Conservation (phyloP, 129 eudicot species). For the Tanacetum coccineum region DNA sequence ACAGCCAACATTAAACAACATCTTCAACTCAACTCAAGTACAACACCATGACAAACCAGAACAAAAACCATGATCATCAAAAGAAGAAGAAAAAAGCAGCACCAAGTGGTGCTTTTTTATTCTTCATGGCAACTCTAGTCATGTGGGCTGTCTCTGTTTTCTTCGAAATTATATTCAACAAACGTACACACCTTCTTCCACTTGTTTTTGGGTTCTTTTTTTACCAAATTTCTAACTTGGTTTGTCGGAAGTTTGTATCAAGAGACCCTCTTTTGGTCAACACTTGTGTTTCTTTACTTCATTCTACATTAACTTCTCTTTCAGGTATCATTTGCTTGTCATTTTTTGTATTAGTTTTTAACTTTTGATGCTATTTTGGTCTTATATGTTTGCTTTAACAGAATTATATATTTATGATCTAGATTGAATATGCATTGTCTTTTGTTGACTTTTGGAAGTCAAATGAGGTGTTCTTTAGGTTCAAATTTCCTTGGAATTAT, state of each 20-base stretch:
- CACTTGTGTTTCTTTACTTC: slow-evolving; percentile 88
- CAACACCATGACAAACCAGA: slow-evolving; percentile 30
- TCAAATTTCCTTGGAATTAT: background rate
- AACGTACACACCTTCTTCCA: slow-evolving; percentile 48
- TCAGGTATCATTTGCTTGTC: slow-evolving; percentile 39
- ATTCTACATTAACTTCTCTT: slow-evolving; percentile 68
- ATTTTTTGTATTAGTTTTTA: background rate
- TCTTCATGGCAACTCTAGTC: slow-evolving; percentile 73
- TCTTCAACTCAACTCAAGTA: slow-evolving; percentile 5
- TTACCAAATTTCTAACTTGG: slow-evolving; percentile 69
- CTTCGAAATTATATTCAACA: slow-evolving; percentile 60
- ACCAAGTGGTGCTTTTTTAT: slow-evolving; percentile 41
- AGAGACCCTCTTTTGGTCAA: slow-evolving; percentile 84
- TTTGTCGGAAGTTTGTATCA: slow-evolving; percentile 51
- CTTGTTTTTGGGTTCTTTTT: slow-evolving; percentile 54
- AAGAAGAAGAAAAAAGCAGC: slow-evolving; percentile 26
- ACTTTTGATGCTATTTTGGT: slow-evolving; percentile 7
- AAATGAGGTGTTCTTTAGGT: slow-evolving; percentile 11
- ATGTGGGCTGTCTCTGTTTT: slow-evolving; percentile 82
- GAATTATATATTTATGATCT: too few relatives aligned
- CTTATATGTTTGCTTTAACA: slow-evolving; percentile 2
- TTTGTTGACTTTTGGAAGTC: slow-evolving; percentile 6
- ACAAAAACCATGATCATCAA: slow-evolving; percentile 15
- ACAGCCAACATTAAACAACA: slow-evolving; percentile 14
- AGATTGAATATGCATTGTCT: background rate